Conservation (phyloP, 306 rosid species). For the Cicer arietinum region DNA sequence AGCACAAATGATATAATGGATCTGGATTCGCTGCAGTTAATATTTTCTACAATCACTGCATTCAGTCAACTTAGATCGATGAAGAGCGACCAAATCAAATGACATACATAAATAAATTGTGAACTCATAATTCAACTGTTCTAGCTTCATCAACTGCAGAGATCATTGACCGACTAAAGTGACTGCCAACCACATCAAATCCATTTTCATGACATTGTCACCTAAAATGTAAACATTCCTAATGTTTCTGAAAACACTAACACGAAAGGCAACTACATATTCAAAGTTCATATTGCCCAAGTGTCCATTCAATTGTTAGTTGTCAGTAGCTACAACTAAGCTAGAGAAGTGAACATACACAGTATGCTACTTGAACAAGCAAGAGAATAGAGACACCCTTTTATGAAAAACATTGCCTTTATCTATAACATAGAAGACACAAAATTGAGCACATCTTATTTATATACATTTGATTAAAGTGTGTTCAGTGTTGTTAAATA, state of each 20-base stretch:
- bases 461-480: not conserved
- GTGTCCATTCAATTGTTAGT: not conserved
- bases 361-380: not conserved
- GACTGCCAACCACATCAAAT: not conserved
- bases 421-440: not conserved
- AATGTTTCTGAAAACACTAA: constrained; percentile 3
- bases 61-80: not conserved
- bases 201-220: not conserved
- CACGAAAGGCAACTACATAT: not conserved
- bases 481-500: too few species aligned
- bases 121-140: not conserved
- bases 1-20: not conserved
- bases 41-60: not conserved
- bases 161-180: not conserved
- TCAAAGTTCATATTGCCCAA: not conserved
- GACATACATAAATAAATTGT: not conserved
- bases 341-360: not conserved
- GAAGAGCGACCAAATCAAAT: not conserved
- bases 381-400: not conserved
- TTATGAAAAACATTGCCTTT: not conserved
- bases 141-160: not conserved
- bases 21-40: not conserved
- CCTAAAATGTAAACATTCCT: not conserved
- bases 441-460: not conserved
- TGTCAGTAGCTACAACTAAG: not conserved